phyloP scores from a whole-genome alignment of 805 yeast genomes.

The Wickerhamomyces hampshirensis region DNA sequence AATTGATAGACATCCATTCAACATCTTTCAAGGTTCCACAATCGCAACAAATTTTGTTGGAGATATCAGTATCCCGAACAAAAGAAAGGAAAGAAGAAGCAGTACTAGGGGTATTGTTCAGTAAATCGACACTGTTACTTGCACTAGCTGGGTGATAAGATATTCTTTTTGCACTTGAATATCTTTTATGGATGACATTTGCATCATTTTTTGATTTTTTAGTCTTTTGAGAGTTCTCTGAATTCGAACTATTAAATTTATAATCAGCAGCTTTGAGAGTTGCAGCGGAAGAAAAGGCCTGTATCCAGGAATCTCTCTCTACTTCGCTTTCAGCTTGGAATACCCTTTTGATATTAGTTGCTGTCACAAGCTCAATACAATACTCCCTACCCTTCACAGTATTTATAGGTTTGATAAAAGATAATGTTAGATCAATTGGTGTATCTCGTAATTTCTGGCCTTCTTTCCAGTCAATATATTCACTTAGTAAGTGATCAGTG shows the following conservation, averaged over 20 bases:
- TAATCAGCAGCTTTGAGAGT: constrained; percentile 24
- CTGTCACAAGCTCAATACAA: constrained; percentile 76
- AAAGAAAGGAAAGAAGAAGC: constrained; percentile 12
- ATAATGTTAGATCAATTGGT: constrained; percentile 68
- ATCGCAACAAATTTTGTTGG: constrained; percentile 71
- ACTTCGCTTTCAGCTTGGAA: constrained; percentile 70
- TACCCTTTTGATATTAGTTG: constrained; percentile 57
- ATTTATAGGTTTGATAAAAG: constrained; percentile 47
- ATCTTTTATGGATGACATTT: background rate
- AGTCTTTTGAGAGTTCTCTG: background rate
- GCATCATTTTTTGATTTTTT: background rate
- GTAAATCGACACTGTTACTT: background rate
- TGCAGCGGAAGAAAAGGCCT: constrained; percentile 53
- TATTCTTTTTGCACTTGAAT: background rate
- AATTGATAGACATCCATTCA: constrained; percentile 84
- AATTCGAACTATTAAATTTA: constrained; percentile 4
- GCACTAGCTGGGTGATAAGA: background rate
- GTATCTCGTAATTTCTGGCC: constrained; percentile 56
- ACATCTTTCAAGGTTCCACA: constrained; percentile 63
- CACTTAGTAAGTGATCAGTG: constrained; percentile 60
- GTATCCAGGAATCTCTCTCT: constrained; percentile 68
- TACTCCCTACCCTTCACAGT: constrained; percentile 26
- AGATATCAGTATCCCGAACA: constrained; percentile 35
- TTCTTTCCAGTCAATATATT: constrained; percentile 76
- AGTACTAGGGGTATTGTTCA: constrained; percentile 1